Percentiles rank a stretch among this genome's conserved stretches.
Evolutionary conservation across 1,284 basidiomycete genomes (phyloP).

Genomic region (Malassezia slooffiae): DNA sequence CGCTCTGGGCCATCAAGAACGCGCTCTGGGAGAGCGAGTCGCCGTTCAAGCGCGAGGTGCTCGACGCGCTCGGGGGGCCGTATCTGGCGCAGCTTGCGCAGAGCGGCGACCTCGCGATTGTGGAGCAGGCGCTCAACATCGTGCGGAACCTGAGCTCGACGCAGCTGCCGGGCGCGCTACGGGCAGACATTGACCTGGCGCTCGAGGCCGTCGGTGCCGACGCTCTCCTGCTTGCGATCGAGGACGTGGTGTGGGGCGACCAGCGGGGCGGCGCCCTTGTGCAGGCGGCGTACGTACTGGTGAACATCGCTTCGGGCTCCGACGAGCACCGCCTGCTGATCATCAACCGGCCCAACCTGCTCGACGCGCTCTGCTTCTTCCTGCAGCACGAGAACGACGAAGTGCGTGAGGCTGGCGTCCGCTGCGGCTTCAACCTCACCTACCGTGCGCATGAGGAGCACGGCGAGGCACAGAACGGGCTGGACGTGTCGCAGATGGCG

Average conservation of each 20-base stretch:
- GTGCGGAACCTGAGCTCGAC: conserved; percentile 30
- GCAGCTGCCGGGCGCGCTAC: conserved; percentile 2
- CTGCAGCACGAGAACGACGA: conserved; percentile 1
- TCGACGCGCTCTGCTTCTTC: conserved; percentile 32
- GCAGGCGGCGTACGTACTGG: conserved; percentile 33
- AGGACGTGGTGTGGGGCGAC: conserved; percentile 27
- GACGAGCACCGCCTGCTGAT: conserved; percentile 21
- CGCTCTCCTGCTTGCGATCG: conserved; percentile 23
- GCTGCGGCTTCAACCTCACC: conserved; percentile 6
- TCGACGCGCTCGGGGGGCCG: conserved; percentile 19
- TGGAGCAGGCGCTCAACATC: conserved; percentile 37
- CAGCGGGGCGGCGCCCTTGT: conserved; percentile 22
- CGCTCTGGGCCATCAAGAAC: conserved; percentile 43
- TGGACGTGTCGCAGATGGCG: not conserved
- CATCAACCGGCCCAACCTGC: conserved; percentile 23
- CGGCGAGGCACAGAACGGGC: not conserved
- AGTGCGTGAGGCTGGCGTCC: conserved; percentile 6
- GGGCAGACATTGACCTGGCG: conserved; percentile 24
- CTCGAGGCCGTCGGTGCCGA: conserved; percentile 21
- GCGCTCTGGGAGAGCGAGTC: conserved; percentile 25
- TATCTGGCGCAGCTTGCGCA: conserved; percentile 12
- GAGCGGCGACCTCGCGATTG: conserved; percentile 16
- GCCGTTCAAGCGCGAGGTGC: conserved; percentile 20
- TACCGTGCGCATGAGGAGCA: not conserved
- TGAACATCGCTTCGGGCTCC: conserved; percentile 36